phyloP scores from a whole-genome alignment of 371 early-diverging fungal species.

The Chytridium lagenaria region DNA sequence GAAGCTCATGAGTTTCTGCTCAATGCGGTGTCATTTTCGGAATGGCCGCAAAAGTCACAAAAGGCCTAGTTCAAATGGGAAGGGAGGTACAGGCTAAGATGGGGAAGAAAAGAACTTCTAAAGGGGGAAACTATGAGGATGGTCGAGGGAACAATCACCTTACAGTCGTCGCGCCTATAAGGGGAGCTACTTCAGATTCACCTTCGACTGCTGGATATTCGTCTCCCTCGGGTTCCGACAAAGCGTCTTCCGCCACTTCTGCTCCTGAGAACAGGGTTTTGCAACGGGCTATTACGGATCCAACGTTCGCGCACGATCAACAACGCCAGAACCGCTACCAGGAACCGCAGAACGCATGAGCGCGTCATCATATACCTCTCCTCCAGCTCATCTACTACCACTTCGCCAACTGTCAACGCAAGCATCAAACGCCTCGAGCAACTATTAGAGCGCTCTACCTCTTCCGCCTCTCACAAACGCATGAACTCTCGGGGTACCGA shows the following conservation, averaged over 20 bases:
- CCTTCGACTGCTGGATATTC: too few relatives aligned
- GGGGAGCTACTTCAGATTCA: too few relatives aligned
- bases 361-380: constrained; percentile 1
- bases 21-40: not conserved
- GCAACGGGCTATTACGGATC: not conserved
- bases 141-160: too few relatives aligned
- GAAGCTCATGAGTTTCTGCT: constrained; percentile 32
- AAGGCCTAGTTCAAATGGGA: too few relatives aligned
- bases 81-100: too few relatives aligned
- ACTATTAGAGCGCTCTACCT: not conserved
- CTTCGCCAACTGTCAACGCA: constrained; percentile 4
- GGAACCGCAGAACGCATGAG: not conserved
- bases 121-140: too few relatives aligned
- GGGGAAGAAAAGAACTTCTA: too few relatives aligned
- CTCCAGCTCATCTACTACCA: not conserved
- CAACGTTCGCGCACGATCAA: not conserved
- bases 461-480: not conserved
- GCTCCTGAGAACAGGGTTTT: too few relatives aligned
- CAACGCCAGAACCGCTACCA: not conserved
- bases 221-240: too few relatives aligned
- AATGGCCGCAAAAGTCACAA: constrained; percentile 14
- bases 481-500: not conserved
- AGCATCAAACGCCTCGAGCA: constrained; percentile 18
- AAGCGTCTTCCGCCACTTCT: too few relatives aligned
- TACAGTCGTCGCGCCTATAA: too few relatives aligned